phyloP scores from a whole-genome alignment of 1,284 basidiomycete genomes.

The Ustilago esculenta region DNA sequence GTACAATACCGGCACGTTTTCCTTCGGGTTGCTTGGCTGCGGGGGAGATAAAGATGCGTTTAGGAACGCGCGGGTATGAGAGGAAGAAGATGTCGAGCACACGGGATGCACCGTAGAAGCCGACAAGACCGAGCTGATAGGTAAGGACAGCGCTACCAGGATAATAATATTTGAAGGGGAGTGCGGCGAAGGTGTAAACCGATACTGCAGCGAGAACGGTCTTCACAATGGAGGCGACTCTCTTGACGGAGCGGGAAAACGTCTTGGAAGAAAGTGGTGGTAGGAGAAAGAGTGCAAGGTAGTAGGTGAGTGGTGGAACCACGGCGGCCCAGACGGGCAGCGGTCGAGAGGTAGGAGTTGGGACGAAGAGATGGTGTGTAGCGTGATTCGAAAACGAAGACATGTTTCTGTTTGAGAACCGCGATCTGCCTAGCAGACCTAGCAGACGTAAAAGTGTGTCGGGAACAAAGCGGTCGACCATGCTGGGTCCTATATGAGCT shows the following conservation, averaged over 20 bases:
- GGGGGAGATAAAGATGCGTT: constrained; percentile 30
- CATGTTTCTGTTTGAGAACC: constrained; percentile 12
- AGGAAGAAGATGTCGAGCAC: constrained; percentile 54
- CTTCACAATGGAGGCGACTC: constrained; percentile 1
- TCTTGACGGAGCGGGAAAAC: constrained; percentile 9
- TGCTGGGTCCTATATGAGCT: not conserved
- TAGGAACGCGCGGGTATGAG: constrained; percentile 38
- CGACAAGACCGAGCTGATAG: constrained; percentile 51
- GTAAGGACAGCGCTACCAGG: constrained; percentile 46
- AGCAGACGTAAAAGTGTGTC: constrained; percentile 5
- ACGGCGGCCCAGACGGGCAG: constrained; percentile 41
- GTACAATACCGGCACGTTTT: constrained; percentile 7
- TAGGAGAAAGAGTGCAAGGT: constrained; percentile 35
- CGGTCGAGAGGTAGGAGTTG: constrained; percentile 14
- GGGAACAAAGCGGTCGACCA: constrained; percentile 10
- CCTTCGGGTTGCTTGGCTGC: constrained; percentile 9
- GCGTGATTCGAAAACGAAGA: constrained; percentile 19
- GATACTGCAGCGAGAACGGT: constrained; percentile 24
- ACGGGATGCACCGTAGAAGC: constrained; percentile 38
- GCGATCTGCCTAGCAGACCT: constrained; percentile 4
- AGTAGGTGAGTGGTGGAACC: constrained; percentile 48
- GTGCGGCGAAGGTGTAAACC: constrained; percentile 31
- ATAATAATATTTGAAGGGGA: constrained; percentile 45
- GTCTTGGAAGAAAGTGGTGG: constrained; percentile 33
- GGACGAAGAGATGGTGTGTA: constrained; percentile 34